Conservation (phyloP, 2,329 filamentous ascomycete genomes). For the Neocucurbitaria cava region DNA sequence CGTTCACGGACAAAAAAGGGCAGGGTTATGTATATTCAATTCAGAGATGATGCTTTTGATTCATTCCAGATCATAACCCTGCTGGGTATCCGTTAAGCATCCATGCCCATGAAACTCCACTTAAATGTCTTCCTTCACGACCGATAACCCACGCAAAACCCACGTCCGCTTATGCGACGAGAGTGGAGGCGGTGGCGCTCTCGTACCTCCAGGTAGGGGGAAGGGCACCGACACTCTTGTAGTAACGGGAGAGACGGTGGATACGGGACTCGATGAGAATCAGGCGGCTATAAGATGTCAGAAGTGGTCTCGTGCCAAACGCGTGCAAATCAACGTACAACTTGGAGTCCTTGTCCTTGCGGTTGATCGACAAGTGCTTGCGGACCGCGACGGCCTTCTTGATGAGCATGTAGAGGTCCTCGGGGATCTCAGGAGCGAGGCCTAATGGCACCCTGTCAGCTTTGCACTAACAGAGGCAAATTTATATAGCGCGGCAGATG, state of each 20-base stretch:
- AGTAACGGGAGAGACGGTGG: conserved; percentile 99
- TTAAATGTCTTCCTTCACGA: conserved; percentile 37
- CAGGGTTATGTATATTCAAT: conserved; percentile 31
- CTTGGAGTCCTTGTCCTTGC: conserved; percentile 99
- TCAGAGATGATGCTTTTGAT: conserved; percentile 45
- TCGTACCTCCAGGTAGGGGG: conserved; percentile 99
- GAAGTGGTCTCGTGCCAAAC: background rate
- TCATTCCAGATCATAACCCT: conserved; percentile 47
- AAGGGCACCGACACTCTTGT: conserved; percentile 89
- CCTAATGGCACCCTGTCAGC: conserved; percentile 64
- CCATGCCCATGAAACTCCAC: conserved; percentile 46
- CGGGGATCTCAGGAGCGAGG: conserved; percentile 97
- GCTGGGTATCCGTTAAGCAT: conserved; percentile 45
- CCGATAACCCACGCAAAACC: conserved; percentile 26
- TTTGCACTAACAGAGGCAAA: conserved; percentile 50
- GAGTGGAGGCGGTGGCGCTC: conserved; percentile 79
- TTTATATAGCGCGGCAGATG: conserved; percentile 75
- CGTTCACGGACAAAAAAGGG: conserved; percentile 11
- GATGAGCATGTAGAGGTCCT: conserved; percentile 99
- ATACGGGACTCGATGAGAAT: conserved; percentile 99
- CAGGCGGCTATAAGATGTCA: conserved; percentile 67
- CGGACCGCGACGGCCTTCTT: conserved; percentile 95
- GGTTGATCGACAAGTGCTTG: conserved; percentile 99
- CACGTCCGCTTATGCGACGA: conserved; percentile 52
- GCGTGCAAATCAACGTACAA: conserved; percentile 59